phyloP scores from a whole-genome alignment of 371 early-diverging fungal genomes.

The Mortierella sp. region DNA sequence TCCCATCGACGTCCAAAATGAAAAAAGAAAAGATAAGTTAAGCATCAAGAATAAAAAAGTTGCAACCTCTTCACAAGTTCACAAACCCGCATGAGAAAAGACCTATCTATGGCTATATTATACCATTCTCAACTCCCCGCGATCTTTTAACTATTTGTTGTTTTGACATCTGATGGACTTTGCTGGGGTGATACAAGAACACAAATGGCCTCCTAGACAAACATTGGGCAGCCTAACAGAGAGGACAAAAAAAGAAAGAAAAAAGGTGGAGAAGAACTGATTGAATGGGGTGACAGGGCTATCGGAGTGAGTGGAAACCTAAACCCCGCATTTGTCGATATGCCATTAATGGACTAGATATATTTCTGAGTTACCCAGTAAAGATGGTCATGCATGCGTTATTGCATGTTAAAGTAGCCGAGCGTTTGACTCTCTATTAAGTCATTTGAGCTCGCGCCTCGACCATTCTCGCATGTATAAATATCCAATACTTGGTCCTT shows the following conservation, averaged over 20 bases:
- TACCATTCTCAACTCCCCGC: background rate
- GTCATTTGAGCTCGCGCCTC: background rate
- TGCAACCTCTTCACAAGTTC: background rate
- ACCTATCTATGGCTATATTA: no score
- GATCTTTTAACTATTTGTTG: background rate
- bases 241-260: background rate
- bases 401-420: background rate
- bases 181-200: background rate
- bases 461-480: background rate
- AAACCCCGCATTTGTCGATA: conserved; percentile 28
- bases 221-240: background rate
- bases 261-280: conserved; percentile 6
- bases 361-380: background rate
- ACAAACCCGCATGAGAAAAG: background rate
- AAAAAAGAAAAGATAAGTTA: background rate
- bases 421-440: background rate
- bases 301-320: conserved; percentile 12
- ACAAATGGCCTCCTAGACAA: background rate
- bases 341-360: conserved; percentile 7
- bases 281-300: background rate
- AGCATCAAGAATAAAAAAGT: no score
- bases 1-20: background rate
- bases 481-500: background rate
- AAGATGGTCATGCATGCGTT: background rate
- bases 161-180: background rate